Base-by-base conservation (phyloP, 129 eudicot species). In the Escallonia rubra region DNA sequence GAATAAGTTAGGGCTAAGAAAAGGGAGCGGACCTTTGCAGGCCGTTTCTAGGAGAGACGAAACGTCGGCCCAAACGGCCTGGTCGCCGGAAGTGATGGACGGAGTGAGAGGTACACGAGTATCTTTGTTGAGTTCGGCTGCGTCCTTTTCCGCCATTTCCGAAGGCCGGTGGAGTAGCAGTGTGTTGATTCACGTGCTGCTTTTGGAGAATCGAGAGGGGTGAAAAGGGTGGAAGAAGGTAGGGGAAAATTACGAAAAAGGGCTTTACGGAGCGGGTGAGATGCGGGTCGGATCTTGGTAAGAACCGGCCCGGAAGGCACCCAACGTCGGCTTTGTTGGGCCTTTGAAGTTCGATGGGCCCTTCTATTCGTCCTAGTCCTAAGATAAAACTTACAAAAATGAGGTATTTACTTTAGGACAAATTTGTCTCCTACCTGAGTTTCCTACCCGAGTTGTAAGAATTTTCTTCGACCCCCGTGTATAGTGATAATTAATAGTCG, bases 11-110 rank as follows among this genome's bases (percentile, higher is more conserved):
- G 47, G 39, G 42, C 42, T n/a, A 46, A 46, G 46, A 23, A 47
- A 59, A 55, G 51, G 4, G 23, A 6, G 71, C 11, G 15, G 38
- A 88, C 97, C 97, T 54, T 69, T 63, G 80, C 90, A 86, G 55
- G 95, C 96, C 39, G 81, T 73, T 6, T 51, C 62, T 43, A 91
- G 84, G 10, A 91, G 91, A 60, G 83, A 64, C 2, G 96, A 86
- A 56, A 83, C 94, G 53, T 91, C 98, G 47, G 90, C 73, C 96
- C 96, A 88, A 41, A 78, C 94, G 48, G 89, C 63, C 61, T 84
- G 85, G 16, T 83, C 90, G 38, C 89, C 89, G 67, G 90, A 84
- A 34, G 95, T 82, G 23, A 85, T 76, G n/a, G 85, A 70, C 59
- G 94, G 72, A 63, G 70, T 70, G 6, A 68, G 41, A 49, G 75